A percentile compares a stretch with the other conserved stretches of the same genome.
These are phyloP conservation scores for Lavandula angustifolia DNA, from an alignment of 257 asterid species.

Conservation along the genomic window DNA sequence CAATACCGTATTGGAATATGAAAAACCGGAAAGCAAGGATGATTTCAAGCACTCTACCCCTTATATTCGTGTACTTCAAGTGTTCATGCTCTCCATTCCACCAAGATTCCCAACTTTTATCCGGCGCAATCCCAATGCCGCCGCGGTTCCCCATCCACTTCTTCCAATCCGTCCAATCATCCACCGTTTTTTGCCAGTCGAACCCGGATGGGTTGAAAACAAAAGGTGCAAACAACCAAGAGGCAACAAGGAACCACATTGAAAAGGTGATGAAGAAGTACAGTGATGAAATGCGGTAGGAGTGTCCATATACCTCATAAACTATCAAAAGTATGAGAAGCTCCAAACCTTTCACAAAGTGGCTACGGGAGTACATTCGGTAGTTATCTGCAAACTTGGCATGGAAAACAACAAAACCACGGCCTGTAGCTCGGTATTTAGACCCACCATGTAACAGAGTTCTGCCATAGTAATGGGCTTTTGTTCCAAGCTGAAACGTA, in stretches of 20 bases:
- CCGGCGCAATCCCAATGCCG: constrained; percentile 32
- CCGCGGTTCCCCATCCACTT: constrained; percentile 36
- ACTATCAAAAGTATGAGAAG: constrained; percentile 30
- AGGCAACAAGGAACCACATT: constrained; percentile 38
- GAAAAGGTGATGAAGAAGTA: constrained; percentile 34
- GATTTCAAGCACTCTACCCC: constrained; percentile 35
- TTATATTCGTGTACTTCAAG: constrained; percentile 33
- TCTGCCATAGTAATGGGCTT: constrained; percentile 33
- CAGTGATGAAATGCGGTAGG: constrained; percentile 28
- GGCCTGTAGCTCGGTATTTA: constrained; percentile 34
- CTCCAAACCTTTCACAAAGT: constrained; percentile 33
- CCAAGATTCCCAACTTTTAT: constrained; percentile 38
- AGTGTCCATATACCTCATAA: constrained; percentile 31
- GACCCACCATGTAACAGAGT: constrained; percentile 33
- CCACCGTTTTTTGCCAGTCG: constrained; percentile 35
- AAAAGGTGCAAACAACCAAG: constrained; percentile 36
- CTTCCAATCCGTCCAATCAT: constrained; percentile 36
- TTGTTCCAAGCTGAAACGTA: constrained; percentile 35
- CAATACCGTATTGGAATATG: constrained; percentile 29
- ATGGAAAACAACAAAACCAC: constrained; percentile 35
- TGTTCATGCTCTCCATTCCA: constrained; percentile 35
- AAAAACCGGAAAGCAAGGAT: constrained; percentile 30
- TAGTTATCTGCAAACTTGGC: constrained; percentile 35
- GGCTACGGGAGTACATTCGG: constrained; percentile 34
- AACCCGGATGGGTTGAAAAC: constrained; percentile 34